Base-by-base conservation (phyloP, 352 stramenopile genomes). In the Phytophthora brassicae region DNA sequence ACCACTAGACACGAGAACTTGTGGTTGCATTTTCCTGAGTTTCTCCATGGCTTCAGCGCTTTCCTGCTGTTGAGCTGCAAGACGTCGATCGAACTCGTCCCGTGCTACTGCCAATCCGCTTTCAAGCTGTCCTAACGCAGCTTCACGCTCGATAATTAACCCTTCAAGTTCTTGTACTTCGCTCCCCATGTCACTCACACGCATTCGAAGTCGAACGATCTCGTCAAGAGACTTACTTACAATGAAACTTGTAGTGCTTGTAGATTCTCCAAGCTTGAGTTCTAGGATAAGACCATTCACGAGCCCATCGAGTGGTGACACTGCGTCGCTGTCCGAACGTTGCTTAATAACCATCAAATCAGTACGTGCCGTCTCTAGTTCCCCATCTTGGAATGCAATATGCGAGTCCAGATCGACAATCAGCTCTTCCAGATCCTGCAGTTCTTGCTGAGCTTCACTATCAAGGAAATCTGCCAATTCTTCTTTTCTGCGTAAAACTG, bases 351-450 rank as follows among this genome's bases (percentile, higher is more conserved):
- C 22, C 31, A 72, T 28, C n/a, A 89, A 56, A 44, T 89, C 82
- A 26, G 82, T 76, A 2, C 79, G 61, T 4, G 84, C 81, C 28
- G 73, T 47, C 16, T 60, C 60, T 17, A 94, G 54, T 57, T 94
- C 80, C 0, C 81, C 70, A 48, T 94, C 86, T 48, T 94, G 86
- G 56, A 94, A 94, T 6, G 80, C 69, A 24, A 94, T 91, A 50
- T 92, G 86, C 3, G 86, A 94, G 23, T 81, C 83, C 36, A 92
- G 60, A 56, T 94, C 86, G 16, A 90, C 78, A 6, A 94, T 79
- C 16, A 93, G 58, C 51, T 93, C 81, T 22, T 91, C 80, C 0
- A 94, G 59, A 64, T 91, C 84, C 3, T 68, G 55, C 0, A 89
- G 55, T 51, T 94, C 86, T 42, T 94, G 80, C 36, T 90, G 77